Evolutionary conservation across 2,329 filamentous ascomycete genomes (phyloP).

Genomic region (Aplosporella prunicola): DNA sequence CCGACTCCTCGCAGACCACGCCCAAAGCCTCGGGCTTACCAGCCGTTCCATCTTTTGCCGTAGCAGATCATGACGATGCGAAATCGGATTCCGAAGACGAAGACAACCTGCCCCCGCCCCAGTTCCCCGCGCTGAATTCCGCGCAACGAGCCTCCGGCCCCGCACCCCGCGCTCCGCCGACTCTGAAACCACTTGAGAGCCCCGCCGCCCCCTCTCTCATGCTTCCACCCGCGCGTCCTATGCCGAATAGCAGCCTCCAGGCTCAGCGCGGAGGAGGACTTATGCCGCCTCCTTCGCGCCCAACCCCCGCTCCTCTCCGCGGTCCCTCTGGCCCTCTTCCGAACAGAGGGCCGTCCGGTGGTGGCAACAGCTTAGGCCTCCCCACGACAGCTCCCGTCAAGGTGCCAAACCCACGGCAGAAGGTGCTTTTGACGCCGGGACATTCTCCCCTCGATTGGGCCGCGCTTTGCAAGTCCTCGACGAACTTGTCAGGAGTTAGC

Average conservation of each 20-base stretch:
- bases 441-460: conserved; percentile 97
- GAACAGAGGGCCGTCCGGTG: conserved; percentile 35
- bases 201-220: conserved; percentile 16
- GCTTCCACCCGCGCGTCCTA: conserved; percentile 26
- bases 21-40: conserved; percentile 9
- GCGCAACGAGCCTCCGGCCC: conserved; percentile 33
- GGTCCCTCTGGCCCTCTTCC: conserved; percentile 41
- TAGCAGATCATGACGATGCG: conserved; percentile 22
- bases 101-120: conserved; percentile 30
- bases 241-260: conserved; percentile 15
- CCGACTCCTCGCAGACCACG: conserved; percentile 8
- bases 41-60: conserved; percentile 23
- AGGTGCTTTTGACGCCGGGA: conserved; percentile 77
- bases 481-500: conserved; percentile 39
- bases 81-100: conserved; percentile 24
- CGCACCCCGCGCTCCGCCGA: conserved; percentile 1
- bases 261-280: conserved; percentile 12
- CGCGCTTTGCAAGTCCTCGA: conserved; percentile 63
- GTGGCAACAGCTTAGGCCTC: conserved; percentile 31
- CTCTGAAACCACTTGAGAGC: conserved; percentile 6
- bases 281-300: conserved; percentile 26
- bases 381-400: conserved; percentile 21
- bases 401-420: conserved; percentile 41
- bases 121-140: conserved; percentile 38
- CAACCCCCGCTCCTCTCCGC: conserved; percentile 27